Base-by-base conservation (phyloP, 176 grass and related monocot species). In the Poa annua region DNA sequence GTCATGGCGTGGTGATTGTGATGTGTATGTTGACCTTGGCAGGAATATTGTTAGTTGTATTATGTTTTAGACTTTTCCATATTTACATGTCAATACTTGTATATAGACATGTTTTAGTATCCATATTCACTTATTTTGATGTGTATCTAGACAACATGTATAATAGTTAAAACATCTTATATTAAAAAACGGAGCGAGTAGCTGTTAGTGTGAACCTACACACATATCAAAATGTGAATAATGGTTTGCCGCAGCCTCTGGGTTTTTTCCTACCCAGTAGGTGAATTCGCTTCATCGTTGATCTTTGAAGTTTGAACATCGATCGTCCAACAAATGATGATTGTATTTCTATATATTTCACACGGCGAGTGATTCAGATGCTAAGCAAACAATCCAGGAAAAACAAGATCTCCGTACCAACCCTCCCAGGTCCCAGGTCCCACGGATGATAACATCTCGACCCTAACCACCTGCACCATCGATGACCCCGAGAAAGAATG, bases 231-330 rank as follows among this genome's bases (percentile, higher is more conserved):
- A 34, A 45, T 16, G 32, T 57, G 1, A 72, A 60, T 4, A 47
- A 72, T 19, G 7, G 33, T 69, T 36, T 47, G 17, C 35, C 80
- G 5, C 44, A 26, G 56, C 13, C 60, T 11, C 15, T 10, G 0
- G 5, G 21, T 65, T 44, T 71, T 36, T 3, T 20, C 3, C 1
- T 32, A 41, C 17, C 6, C 57, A 22, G 83, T 35, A 55, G 0
- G 16, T 45, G 83, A 55, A 69, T 8, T 29, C 38, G 20, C 26
- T 35, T 50, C 17, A 36, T 48, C 51, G 65, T 59, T 60, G 64
- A 85, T 34, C 65, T 61, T 83, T 36, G 52, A 59, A 17, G 64
- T 67, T 38, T 67, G 64, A 67, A 48, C 33, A 45, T 57, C 52
- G 6, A 2, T 19, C 62, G 47, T 67, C 22, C 1, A 19, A 48